These are phyloP conservation scores for Monosporascus cannonballus DNA, from an alignment of 2,329 filamentous ascomycete species.

Conservation along the genomic window DNA sequence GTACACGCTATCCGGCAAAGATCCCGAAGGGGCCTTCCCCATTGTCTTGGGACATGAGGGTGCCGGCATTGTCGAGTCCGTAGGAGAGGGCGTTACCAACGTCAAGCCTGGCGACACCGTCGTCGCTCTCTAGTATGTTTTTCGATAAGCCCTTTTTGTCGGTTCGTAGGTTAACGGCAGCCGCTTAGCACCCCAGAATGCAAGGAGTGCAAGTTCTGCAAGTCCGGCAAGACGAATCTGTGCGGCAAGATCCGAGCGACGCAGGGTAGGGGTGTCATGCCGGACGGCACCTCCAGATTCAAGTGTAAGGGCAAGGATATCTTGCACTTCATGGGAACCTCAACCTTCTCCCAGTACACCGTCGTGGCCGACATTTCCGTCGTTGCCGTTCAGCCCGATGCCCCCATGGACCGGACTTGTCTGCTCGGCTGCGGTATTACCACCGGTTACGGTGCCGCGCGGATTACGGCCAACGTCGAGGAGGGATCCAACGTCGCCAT, in stretches of 20 bases:
- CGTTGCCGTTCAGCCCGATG: conserved; percentile 83
- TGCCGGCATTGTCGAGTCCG: conserved; percentile 85
- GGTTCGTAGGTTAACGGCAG: conserved; percentile 9
- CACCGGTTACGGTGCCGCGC: conserved; percentile 92
- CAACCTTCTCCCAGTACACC: conserved; percentile 98
- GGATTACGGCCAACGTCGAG: conserved; percentile 88
- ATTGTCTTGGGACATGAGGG: conserved; percentile 87
- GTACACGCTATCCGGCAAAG: conserved; percentile 92
- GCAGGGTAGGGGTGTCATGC: conserved; percentile 94
- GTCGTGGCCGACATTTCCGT: conserved; percentile 98
- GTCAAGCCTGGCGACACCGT: conserved; percentile 94
- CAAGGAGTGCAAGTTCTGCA: conserved; percentile 98
- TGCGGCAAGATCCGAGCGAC: conserved; percentile 98
- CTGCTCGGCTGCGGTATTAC: conserved; percentile 97
- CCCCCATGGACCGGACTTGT: conserved; percentile 93
- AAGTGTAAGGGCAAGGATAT: conserved; percentile 91
- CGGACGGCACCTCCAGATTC: conserved; percentile 92
- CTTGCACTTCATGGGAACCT: conserved; percentile 98
- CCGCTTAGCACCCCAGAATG: conserved; percentile 81
- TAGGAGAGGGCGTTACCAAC: conserved; percentile 90
- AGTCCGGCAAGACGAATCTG: conserved; percentile 97
- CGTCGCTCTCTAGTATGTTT: conserved; percentile 72
- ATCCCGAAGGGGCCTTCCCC: conserved; percentile 91
- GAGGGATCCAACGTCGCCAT: conserved; percentile 83
- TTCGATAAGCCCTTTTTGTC: conserved; percentile 2